Evolutionary conservation across 176 grass and related monocot genomes (phyloP).

Genomic region (Oropetium thomaeum): DNA sequence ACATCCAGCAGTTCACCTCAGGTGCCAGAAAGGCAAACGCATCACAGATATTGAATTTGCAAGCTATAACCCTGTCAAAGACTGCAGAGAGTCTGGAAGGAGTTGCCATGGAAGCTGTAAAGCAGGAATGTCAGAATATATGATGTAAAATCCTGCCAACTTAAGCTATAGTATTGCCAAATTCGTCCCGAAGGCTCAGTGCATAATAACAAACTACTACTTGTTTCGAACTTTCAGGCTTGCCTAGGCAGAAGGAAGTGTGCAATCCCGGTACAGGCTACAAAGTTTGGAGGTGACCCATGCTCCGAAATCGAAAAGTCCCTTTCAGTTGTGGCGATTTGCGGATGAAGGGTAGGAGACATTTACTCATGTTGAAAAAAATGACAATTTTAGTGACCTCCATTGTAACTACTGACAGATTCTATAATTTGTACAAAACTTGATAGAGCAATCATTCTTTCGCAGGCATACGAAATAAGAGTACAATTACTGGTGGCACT

Average conservation of each 20-base stretch:
- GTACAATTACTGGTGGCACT: neutral
- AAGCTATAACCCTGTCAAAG: slow-evolving; percentile 38
- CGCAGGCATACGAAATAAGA: neutral
- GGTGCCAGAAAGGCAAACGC: slow-evolving; percentile 36
- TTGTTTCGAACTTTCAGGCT: slow-evolving; percentile 28
- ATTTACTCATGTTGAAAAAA: neutral
- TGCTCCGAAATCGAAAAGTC: slow-evolving; percentile 39
- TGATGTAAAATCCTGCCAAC: slow-evolving; percentile 33
- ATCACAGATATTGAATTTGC: slow-evolving; percentile 45
- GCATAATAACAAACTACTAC: neutral
- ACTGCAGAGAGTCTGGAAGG: slow-evolving; percentile 24
- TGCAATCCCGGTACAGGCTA: slow-evolving; percentile 30
- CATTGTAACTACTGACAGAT: neutral
- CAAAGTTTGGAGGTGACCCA: slow-evolving; percentile 40
- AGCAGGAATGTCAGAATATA: slow-evolving; percentile 17
- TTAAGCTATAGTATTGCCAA: neutral
- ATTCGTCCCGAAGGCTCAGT: neutral
- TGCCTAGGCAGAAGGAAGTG: slow-evolving; percentile 46
- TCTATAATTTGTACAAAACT: neutral
- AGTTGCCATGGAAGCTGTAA: slow-evolving; percentile 39
- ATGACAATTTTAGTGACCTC: neutral
- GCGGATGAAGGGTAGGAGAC: slow-evolving; percentile 21
- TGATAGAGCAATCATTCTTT: neutral
- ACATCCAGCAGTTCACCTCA: slow-evolving; percentile 28
- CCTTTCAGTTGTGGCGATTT: slow-evolving; percentile 45